These are phyloP conservation scores for Paramecium primaurelia DNA, from an alignment of 73 alveolate genomes.

Conservation along the genomic window DNA sequence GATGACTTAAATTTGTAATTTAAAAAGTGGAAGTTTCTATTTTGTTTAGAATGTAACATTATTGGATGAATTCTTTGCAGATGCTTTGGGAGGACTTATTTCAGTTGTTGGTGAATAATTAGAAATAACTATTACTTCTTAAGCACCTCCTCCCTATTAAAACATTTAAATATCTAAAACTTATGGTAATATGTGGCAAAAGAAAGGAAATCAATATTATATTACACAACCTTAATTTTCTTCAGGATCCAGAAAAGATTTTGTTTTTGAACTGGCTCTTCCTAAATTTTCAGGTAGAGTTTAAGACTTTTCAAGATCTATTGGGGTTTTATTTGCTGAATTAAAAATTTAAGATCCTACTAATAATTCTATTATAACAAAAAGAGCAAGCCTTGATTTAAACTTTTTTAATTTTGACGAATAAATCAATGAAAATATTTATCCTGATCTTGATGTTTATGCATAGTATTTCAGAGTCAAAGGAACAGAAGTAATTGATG, in stretches of 20 bases:
- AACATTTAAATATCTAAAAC: conserved; percentile 32
- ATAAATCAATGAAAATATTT: not conserved
- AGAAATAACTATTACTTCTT: not conserved
- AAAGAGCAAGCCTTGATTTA: too few species aligned
- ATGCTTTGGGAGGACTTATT: conserved; percentile 50
- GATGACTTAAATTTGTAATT: conserved; percentile 59
- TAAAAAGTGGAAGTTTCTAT: conserved; percentile 72
- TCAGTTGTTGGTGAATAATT: conserved; percentile 19
- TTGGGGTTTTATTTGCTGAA: too few species aligned
- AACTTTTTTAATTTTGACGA: not conserved
- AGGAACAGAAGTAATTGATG: conserved; percentile 63
- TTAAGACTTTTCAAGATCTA: too few species aligned
- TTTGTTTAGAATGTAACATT: conserved; percentile 26
- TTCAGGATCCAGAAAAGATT: too few species aligned
- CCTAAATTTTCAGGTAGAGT: too few species aligned
- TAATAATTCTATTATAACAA: too few species aligned
- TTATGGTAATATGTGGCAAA: not conserved
- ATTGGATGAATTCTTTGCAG: conserved; percentile 43
- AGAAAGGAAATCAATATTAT: not conserved
- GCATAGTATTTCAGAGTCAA: conserved; percentile 63
- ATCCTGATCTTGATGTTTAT: conserved; percentile 57
- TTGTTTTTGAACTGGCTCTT: too few species aligned
- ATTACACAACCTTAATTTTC: not conserved
- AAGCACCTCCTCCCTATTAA: not conserved
- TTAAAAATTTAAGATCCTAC: too few species aligned